These are phyloP conservation scores for Scutellaria barbata DNA, from an alignment of 257 asterid genomes.

Conservation along the genomic window DNA sequence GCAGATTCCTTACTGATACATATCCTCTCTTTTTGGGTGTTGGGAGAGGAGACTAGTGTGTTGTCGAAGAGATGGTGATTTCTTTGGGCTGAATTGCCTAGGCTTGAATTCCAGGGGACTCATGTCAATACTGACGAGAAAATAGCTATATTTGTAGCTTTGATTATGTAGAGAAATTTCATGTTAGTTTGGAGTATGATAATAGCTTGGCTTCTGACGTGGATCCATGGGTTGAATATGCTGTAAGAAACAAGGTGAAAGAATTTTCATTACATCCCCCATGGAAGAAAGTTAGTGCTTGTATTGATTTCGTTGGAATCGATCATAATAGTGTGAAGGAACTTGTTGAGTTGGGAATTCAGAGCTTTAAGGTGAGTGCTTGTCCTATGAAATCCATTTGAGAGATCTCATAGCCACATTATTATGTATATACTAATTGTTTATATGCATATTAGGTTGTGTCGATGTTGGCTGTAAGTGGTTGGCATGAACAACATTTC, in stretches of 20 bases:
- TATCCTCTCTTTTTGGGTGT: background rate
- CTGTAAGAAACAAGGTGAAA: constrained; percentile 19
- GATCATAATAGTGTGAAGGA: background rate
- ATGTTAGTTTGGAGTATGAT: background rate
- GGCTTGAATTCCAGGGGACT: constrained; percentile 10
- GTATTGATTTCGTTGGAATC: background rate
- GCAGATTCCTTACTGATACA: constrained; percentile 22
- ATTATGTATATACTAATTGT: too few relatives aligned
- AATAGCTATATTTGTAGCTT: too few relatives aligned
- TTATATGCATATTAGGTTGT: constrained; percentile 20
- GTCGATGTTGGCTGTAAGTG: constrained; percentile 3
- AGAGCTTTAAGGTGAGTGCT: background rate
- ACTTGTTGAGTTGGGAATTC: constrained; percentile 1
- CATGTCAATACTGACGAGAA: too few relatives aligned
- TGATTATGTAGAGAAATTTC: background rate
- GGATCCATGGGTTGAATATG: constrained; percentile 28
- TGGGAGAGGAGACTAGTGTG: constrained; percentile 12
- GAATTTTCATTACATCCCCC: background rate
- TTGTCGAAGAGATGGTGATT: constrained; percentile 30
- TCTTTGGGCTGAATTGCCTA: constrained; percentile 24
- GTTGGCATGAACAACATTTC: constrained; percentile 9
- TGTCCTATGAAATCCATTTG: background rate
- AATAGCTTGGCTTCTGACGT: background rate
- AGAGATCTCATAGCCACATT: too few relatives aligned
- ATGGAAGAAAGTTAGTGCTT: background rate